Percentiles rank a stretch among this genome's conserved stretches.
These are phyloP conservation scores for Entoloma clypeatum DNA, from an alignment of 1,284 basidiomycete species.

Conservation along the genomic window DNA sequence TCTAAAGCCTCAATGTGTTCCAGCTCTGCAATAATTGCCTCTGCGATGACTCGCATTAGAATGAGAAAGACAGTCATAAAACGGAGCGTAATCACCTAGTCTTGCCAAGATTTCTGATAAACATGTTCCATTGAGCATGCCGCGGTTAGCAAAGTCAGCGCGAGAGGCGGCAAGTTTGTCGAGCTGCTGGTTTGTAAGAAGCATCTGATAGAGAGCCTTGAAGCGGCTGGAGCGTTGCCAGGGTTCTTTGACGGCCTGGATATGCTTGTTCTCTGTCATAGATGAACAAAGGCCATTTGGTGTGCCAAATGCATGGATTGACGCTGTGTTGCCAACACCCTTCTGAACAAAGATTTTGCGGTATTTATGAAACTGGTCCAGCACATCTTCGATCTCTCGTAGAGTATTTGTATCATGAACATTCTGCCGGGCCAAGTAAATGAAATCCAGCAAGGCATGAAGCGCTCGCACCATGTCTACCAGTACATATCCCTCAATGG, in stretches of 20 bases:
- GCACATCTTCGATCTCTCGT: background rate
- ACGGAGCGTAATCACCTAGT: too few relatives aligned
- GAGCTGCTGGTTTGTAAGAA: too few relatives aligned
- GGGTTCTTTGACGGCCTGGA: background rate
- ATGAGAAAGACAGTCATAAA: too few relatives aligned
- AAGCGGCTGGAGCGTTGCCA: background rate
- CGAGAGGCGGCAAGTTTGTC: background rate
- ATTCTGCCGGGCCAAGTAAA: conserved; percentile 1
- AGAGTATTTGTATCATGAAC: background rate
- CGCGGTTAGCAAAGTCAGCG: background rate
- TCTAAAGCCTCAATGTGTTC: too few relatives aligned
- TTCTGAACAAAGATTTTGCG: background rate
- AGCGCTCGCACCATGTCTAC: conserved; percentile 2
- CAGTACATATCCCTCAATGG: too few relatives aligned
- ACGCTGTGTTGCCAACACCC: background rate
- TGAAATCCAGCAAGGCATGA: conserved; percentile 2
- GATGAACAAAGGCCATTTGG: background rate
- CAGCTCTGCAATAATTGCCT: too few relatives aligned
- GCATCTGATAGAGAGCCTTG: background rate
- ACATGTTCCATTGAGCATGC: conserved; percentile 1
- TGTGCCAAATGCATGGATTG: background rate
- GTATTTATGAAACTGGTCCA: conserved; percentile 2
- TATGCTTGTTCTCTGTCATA: conserved; percentile 1
- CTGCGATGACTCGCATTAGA: too few relatives aligned
- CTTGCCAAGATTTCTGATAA: too few relatives aligned